Evolutionary conservation across 2,329 filamentous ascomycete species (phyloP).

Genomic region (Fusarium papillatum): DNA sequence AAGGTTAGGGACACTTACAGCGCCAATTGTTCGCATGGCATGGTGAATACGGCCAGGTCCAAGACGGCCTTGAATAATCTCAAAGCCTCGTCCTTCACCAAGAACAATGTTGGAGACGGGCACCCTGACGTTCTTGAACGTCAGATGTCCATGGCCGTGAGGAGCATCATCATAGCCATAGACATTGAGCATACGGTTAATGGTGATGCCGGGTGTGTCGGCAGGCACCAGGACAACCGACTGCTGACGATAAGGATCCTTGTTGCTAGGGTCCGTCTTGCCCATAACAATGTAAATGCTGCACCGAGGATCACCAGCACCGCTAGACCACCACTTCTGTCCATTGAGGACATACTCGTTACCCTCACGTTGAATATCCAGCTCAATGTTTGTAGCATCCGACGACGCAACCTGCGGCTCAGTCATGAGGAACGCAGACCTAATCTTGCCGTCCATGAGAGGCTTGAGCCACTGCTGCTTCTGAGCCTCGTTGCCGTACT

Average conservation of each 20-base stretch:
- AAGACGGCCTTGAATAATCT: conserved; percentile 97
- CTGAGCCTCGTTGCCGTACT: conserved; percentile 89
- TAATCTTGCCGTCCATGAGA: conserved; percentile 86
- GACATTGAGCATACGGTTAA: conserved; percentile 93
- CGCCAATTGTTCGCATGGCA: conserved; percentile 94
- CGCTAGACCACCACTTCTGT: conserved; percentile 99
- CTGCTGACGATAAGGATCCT: conserved; percentile 88
- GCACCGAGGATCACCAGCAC: conserved; percentile 93
- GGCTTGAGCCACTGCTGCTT: conserved; percentile 88
- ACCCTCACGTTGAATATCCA: conserved; percentile 86
- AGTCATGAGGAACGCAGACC: conserved; percentile 94
- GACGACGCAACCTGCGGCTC: conserved; percentile 90
- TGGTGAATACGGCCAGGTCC: conserved; percentile 98
- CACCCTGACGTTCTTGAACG: conserved; percentile 91
- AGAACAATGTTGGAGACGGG: conserved; percentile 88
- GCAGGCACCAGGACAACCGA: conserved; percentile 93
- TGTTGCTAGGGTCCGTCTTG: conserved; percentile 84
- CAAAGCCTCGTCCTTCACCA: conserved; percentile 94
- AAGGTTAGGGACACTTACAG: conserved; percentile 61
- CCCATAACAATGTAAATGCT: conserved; percentile 97
- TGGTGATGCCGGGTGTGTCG: conserved; percentile 85
- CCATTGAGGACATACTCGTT: conserved; percentile 94
- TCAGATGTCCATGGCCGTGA: conserved; percentile 95
- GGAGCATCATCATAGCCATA: conserved; percentile 99
- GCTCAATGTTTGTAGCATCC: conserved; percentile 93